Base-by-base conservation (phyloP, 192 early-diverging fungal species). In the Lunasporangiospora selenospora region DNA sequence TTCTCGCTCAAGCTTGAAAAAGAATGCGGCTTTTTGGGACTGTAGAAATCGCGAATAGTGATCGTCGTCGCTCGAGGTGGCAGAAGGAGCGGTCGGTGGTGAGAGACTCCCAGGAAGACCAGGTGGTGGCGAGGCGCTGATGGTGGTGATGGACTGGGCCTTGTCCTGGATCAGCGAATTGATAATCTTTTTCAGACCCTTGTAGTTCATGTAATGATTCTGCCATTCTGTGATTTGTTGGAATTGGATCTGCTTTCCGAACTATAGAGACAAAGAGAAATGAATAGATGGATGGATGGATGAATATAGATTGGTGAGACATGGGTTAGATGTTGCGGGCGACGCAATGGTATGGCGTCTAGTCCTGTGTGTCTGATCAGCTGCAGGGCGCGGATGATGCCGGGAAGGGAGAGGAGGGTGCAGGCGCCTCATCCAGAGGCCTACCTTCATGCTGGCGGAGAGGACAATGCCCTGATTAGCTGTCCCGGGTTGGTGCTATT, bases 131-230 rank as follows among this genome's bases (percentile, higher is more conserved):
- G 53, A 66, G 24, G 77, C 65, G 18, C 62, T 58, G 9, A 78
- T 61, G n/a, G 77, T 76, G 33, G 77, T 75, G n/a, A 75, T 75
- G 3, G 62, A 75, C 13, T 80, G 73, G 9, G 80, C 71, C 58
- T 82, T 81, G 33, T 80, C 82, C 21, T 81, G 78, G 54, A 79
- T 70, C 10, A 88, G 62, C 21, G 78, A 85, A 50, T 91, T 93
- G 71, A 99, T 98, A 37, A 99, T 94, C 81, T 98, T 98, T 80
- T 99, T 99, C 38, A 99, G 88, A 12, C 84, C 93, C 79, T 99
- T 99, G 85, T 99, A 99, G 84, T 91, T 93, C 80, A 99, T 87
- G 71, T 96, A 98, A 65, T 98, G 92, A 45, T 83, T 86, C 39
- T 90, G 87, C 96, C 96, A 98, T 80, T 98, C 96, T 53, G 90